phyloP scores from a whole-genome alignment of 169 alveolate genomes.

The Plasmodium sp. region DNA sequence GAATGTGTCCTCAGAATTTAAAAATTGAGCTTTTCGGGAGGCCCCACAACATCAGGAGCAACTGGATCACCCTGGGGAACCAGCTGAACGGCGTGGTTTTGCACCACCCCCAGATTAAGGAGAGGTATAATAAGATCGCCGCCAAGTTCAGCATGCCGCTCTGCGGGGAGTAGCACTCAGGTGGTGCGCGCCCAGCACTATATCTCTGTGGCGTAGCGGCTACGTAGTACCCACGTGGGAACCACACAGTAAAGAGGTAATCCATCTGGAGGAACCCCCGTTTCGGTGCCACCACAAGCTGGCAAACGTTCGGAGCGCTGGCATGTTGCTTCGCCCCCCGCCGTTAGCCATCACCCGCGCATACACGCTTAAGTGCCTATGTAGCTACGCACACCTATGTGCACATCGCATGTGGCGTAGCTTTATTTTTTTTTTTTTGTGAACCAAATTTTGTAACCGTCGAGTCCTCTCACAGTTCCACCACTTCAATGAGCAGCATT shows the following conservation, averaged over 20 bases:
- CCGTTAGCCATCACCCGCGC: too few relatives aligned
- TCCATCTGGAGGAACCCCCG: not conserved
- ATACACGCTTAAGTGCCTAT: too few relatives aligned
- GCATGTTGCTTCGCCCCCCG: not conserved
- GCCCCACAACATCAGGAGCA: constrained; percentile 93
- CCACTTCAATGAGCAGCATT: not conserved
- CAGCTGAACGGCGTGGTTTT: constrained; percentile 86
- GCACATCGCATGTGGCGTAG: not conserved
- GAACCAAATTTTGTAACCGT: not conserved
- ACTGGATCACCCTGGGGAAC: constrained; percentile 95
- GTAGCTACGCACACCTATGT: not conserved
- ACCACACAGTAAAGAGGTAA: not conserved
- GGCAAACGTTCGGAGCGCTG: not conserved
- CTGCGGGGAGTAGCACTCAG: not conserved
- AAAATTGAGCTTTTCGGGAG: constrained; percentile 95
- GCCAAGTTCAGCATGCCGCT: constrained; percentile 63
- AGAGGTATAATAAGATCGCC: constrained; percentile 72
- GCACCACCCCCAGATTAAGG: constrained; percentile 82
- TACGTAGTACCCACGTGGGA: not conserved
- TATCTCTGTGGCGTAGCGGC: not conserved
- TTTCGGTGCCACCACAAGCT: not conserved
- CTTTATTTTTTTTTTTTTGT: not conserved
- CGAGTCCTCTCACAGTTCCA: not conserved
- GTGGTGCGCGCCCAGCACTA: not conserved
- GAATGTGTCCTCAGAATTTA: constrained; percentile 94